Conservation (phyloP, 1,284 basidiomycete genomes). For the Butyriboletus pseudospeciosus region DNA sequence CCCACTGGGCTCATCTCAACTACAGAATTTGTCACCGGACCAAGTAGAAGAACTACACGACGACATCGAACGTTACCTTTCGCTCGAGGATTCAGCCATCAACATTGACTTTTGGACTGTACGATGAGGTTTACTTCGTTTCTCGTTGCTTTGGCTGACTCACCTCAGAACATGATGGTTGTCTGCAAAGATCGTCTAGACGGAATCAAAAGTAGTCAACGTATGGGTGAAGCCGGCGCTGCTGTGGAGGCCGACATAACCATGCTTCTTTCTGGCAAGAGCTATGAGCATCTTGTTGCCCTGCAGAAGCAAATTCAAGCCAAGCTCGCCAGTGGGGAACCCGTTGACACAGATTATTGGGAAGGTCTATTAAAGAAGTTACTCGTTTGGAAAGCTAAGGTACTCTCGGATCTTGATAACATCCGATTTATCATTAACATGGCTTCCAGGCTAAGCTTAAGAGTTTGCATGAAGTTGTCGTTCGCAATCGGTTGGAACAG, state of each 20-base stretch:
- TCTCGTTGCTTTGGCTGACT: constrained; percentile 7
- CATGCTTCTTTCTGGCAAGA: constrained; percentile 71
- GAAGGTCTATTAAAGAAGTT: constrained; percentile 87
- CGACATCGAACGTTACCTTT: constrained; percentile 90
- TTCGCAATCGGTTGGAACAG: constrained; percentile 93
- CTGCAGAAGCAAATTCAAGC: constrained; percentile 84
- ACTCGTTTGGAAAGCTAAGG: constrained; percentile 98
- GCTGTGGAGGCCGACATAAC: constrained; percentile 81
- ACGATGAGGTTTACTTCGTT: constrained; percentile 30
- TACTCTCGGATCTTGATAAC: constrained; percentile 26
- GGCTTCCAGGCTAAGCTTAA: constrained; percentile 76
- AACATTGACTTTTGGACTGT: constrained; percentile 98
- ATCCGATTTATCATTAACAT: constrained; percentile 6
- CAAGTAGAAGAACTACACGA: constrained; percentile 93
- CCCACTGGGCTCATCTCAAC: constrained; percentile 19
- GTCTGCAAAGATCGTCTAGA: constrained; percentile 93
- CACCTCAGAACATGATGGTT: constrained; percentile 84
- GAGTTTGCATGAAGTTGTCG: constrained; percentile 90
- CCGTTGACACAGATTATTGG: constrained; percentile 98
- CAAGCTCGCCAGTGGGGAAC: constrained; percentile 88
- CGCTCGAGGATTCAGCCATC: constrained; percentile 77
- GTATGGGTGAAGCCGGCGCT: constrained; percentile 60
- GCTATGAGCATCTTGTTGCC: constrained; percentile 75
- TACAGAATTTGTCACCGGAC: constrained; percentile 76
- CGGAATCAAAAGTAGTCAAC: constrained; percentile 57